Conservation (phyloP, 23 red algal species). For the Gracilaria vermiculophylla region DNA sequence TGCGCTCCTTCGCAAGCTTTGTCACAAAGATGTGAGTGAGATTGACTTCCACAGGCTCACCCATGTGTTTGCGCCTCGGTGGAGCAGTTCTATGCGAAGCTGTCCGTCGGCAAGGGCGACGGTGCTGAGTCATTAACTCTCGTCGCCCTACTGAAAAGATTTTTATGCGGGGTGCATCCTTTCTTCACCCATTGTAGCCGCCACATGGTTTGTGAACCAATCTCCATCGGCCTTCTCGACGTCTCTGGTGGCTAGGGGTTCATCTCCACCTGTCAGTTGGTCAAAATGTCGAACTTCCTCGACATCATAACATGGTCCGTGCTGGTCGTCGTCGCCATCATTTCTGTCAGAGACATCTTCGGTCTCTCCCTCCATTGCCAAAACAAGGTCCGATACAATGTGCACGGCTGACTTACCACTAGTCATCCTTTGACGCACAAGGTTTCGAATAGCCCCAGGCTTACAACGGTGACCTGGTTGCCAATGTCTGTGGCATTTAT, state of each 20-base stretch:
- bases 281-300: neutral
- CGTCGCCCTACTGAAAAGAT: neutral
- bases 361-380: slow-evolving; percentile 28
- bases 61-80: neutral
- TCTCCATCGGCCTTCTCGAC: neutral
- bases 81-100: neutral
- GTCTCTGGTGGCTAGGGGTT: neutral
- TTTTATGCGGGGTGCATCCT: too few species aligned
- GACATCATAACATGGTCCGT: neutral
- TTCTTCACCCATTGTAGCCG: neutral
- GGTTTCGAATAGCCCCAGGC: neutral
- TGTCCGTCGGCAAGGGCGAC: neutral
- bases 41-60: neutral
- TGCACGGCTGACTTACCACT: slow-evolving; percentile 1
- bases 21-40: neutral
- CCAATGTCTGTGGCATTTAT: slow-evolving; percentile 15
- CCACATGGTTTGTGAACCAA: neutral
- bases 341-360: neutral
- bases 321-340: neutral
- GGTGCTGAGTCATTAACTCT: neutral
- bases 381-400: neutral
- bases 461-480: slow-evolving; percentile 9
- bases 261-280: neutral
- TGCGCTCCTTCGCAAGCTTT: neutral
- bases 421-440: neutral